Evolutionary conservation across 768 basidiomycete species (phyloP), one percentile per base, ranked within the genome.

Genomic region (Tulasnella sp.): DNA sequence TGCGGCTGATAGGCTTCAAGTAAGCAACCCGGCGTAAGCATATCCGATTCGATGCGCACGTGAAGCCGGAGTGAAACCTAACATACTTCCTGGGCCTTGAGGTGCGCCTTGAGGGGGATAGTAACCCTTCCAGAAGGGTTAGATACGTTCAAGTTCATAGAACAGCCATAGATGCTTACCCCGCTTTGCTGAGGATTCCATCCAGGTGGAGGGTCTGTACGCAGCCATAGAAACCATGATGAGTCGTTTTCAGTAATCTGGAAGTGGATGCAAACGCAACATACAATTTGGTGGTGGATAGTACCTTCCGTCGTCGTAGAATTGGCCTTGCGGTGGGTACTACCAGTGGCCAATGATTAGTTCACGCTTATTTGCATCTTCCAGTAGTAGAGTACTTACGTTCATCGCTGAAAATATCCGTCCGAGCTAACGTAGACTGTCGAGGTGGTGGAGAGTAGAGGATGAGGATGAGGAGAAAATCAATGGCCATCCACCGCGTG

Each of bases 291-390:
- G 64, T 37, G 64, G 64, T 14, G 64, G 64, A 32, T 66, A 66
- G 22, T 66, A 66, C 36, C 64, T n/a, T 66, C 64, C 64, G 14
- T 66, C 64, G 34, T 66, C 64, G 35, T 66, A 66, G 64, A 66
- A 66, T 59, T 59, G 64, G 22, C 64, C 36, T 66, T 66, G 36
- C 32, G 2, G 5, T 17, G 19, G 63, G 37, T 65, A 17, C 40
- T 59, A n/a, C n/a, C n/a, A n/a, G n/a, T n/a, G 12, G 19, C 12
- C 6, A 37, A 66, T 19, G 3, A 66, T 32, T 19, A 4, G 12
- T 26, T 66, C 34, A 22, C 22, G 34, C 26, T 16, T 12, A 14
- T 59, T 14, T 22, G 3, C 14, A 59, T 19, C 4, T 32, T 59
- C 11, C 11, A 22, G 22, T 26, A 22, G 8, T 32, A 29, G 32